A percentile compares a stretch with the other conserved stretches of the same genome.
phyloP scores from a whole-genome alignment of 352 stramenopile species.

The Phytophthora podocarpi region DNA sequence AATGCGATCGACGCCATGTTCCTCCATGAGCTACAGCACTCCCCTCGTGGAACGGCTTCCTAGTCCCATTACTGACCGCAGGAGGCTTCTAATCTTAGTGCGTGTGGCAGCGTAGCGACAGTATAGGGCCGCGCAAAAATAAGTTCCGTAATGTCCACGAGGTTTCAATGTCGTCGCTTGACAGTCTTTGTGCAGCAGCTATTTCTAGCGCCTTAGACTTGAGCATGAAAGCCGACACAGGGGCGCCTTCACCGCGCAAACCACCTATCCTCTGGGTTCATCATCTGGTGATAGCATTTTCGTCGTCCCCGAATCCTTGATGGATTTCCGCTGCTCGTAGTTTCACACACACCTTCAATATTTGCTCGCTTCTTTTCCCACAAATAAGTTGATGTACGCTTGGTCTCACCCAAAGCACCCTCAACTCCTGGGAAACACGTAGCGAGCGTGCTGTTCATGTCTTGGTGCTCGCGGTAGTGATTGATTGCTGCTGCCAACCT shows the following conservation, averaged over 20 bases:
- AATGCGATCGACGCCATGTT: conserved; percentile 6
- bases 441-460: not conserved
- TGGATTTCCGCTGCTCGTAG: not conserved
- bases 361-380: not conserved
- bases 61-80: not conserved
- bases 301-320: conserved; percentile 4
- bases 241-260: conserved; percentile 22
- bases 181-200: no score
- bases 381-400: conserved; percentile 10
- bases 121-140: conserved; percentile 19
- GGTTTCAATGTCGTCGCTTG: not conserved
- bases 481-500: not conserved
- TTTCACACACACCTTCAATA: not conserved
- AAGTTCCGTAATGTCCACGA: conserved; percentile 1
- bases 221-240: conserved; percentile 31
- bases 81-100: not conserved
- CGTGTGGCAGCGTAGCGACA: conserved; percentile 19
- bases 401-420: not conserved
- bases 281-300: conserved; percentile 15
- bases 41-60: not conserved
- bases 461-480: not conserved
- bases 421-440: not conserved
- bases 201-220: no score
- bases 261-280: conserved; percentile 31
- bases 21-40: not conserved